These are phyloP conservation scores for Chrysoporthe puriensis DNA, from an alignment of 2,329 filamentous ascomycete genomes.

Conservation along the genomic window DNA sequence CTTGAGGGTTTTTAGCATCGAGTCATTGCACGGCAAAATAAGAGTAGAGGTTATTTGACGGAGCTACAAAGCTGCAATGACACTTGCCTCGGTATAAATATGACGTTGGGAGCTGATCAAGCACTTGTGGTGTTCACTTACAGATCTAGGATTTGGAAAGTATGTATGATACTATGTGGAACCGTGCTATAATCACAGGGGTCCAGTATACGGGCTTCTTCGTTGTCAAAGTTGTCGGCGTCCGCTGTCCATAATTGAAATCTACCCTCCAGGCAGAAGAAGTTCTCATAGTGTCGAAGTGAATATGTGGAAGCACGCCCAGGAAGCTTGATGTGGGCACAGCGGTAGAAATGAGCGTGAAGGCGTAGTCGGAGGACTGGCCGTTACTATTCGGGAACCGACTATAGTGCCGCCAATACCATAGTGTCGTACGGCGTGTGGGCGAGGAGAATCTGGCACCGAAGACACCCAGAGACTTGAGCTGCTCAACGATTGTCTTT, in stretches of 20 bases:
- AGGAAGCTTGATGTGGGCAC: constrained; percentile 41
- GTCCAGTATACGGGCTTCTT: constrained; percentile 41
- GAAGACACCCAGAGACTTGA: constrained; percentile 20
- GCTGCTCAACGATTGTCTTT: not conserved
- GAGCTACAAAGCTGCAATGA: too few relatives aligned
- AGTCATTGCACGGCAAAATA: not conserved
- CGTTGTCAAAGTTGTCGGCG: constrained; percentile 35
- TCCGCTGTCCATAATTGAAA: constrained; percentile 49
- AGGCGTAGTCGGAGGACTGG: constrained; percentile 47
- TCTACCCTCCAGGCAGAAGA: constrained; percentile 48
- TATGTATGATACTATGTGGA: constrained; percentile 49
- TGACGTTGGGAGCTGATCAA: not conserved
- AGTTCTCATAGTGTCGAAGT: constrained; percentile 51
- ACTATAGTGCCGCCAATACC: constrained; percentile 12
- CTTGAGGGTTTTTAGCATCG: not conserved
- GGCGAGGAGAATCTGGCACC: constrained; percentile 18
- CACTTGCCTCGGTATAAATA: not conserved
- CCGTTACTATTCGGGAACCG: constrained; percentile 41
- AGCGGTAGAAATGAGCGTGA: constrained; percentile 49
- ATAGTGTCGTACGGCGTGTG: constrained; percentile 22
- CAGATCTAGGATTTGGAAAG: constrained; percentile 51
- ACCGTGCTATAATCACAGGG: constrained; percentile 51
- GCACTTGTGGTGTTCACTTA: not conserved
- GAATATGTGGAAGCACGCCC: constrained; percentile 48
- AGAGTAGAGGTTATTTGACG: too few relatives aligned